Evolutionary conservation across 2,329 filamentous ascomycete genomes (phyloP).

Genomic region (Monilinia fructigena): DNA sequence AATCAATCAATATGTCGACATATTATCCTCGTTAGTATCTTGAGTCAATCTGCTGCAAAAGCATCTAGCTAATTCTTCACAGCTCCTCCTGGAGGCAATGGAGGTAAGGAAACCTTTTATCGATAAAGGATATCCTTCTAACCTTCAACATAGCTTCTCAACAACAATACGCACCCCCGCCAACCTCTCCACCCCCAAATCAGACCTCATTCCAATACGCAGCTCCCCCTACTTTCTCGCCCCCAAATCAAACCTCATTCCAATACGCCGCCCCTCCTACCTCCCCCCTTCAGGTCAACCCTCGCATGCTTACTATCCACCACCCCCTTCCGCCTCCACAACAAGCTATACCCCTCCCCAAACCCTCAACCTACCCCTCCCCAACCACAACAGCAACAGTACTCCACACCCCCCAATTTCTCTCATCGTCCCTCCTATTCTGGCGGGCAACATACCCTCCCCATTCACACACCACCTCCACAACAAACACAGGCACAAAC

Average conservation of each 20-base stretch:
- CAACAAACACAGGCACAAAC: slow-evolving; percentile 8
- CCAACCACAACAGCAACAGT: slow-evolving; percentile 26
- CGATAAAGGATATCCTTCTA: neutral
- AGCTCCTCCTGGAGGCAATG: slow-evolving; percentile 38
- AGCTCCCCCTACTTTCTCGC: slow-evolving; percentile 38
- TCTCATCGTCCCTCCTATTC: slow-evolving; percentile 41
- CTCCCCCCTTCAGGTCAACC: slow-evolving; percentile 37
- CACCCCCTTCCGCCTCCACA: slow-evolving; percentile 34
- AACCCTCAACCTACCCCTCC: slow-evolving; percentile 36
- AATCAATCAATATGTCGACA: slow-evolving; percentile 33
- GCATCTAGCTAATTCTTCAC: slow-evolving; percentile 28
- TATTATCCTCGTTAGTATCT: slow-evolving; percentile 41
- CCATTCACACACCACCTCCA: slow-evolving; percentile 21
- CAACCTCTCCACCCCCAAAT: slow-evolving; percentile 37
- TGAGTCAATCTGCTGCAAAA: slow-evolving; percentile 10
- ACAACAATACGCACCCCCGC: slow-evolving; percentile 36
- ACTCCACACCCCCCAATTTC: slow-evolving; percentile 35
- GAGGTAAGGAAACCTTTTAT: slow-evolving; percentile 26
- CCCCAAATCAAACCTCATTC: slow-evolving; percentile 36
- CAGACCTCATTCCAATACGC: slow-evolving; percentile 37
- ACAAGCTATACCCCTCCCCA: slow-evolving; percentile 31
- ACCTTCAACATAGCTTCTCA: slow-evolving; percentile 28
- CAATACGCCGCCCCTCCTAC: slow-evolving; percentile 38
- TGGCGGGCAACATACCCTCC: slow-evolving; percentile 10
- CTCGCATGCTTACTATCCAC: slow-evolving; percentile 38